Percentiles rank a stretch among this genome's conserved stretches.
Evolutionary conservation across 257 asterid genomes (phyloP).

Genomic region (Solanum virginianum): DNA sequence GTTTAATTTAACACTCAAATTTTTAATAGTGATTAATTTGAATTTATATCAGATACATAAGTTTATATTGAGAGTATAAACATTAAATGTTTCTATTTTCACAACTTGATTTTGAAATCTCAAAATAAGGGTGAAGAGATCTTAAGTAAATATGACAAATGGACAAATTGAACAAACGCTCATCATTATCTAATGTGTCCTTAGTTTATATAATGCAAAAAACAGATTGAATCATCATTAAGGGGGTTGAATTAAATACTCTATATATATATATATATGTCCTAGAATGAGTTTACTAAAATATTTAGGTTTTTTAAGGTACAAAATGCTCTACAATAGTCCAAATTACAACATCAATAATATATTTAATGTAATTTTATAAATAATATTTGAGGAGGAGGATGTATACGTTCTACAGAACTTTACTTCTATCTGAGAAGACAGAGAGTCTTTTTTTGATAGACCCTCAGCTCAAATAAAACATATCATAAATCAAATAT

Average conservation of each 20-base stretch:
- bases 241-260: neutral
- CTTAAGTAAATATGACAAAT: neutral
- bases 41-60: neutral
- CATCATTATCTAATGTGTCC: neutral
- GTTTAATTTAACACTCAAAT: neutral
- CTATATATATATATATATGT: no score
- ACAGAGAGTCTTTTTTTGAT: neutral
- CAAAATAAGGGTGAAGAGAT: neutral
- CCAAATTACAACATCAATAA: no score
- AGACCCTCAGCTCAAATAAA: neutral
- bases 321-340: neutral
- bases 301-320: neutral
- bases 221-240: neutral
- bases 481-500: neutral
- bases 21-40: neutral
- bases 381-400: neutral
- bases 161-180: no score
- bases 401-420: accelerated
- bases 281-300: neutral
- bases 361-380: neutral
- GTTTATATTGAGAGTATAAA: neutral
- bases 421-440: neutral
- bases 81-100: neutral
- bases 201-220: neutral
- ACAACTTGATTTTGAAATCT: neutral